Base-by-base conservation (phyloP, 2,329 filamentous ascomycete genomes). In the Penicillium frequentans region DNA sequence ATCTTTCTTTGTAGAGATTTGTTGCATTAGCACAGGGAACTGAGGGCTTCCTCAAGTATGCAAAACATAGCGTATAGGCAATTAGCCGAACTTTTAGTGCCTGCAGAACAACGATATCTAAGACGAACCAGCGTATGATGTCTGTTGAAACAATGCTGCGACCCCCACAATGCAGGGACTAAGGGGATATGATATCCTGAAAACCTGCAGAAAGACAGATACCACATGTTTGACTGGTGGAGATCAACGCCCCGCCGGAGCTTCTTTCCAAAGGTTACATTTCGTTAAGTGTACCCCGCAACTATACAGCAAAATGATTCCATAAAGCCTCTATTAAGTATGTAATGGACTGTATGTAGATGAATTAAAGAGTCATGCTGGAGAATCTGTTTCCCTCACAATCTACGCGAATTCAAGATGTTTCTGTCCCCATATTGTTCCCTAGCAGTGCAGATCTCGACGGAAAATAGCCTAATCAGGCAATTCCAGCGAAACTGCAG, bases 191-290 rank as follows among this genome's bases (percentile, higher is more conserved):
- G 16, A 6, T n/a, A 19, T 49, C n/a, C 24, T 21, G 29, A 48
- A 43, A 49, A 33, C 31, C 31, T 33, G 31, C 31, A 33, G 13
- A 33, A 16, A 16, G 14, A 13, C 29, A 14, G 31, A 11, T 33
- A 33, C 31, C 5, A 33, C 35, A 33, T 49, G 48, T 51, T 31
- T 48, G 31, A 49, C 48, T n/a, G 49, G 54, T 49, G 29, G 35
- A 44, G 54, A 52, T 57, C 27, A 48, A 45, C 46, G 37, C 46
- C 50, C 55, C 55, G 35, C 50, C 50, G 55, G 55, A 53, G 45
- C 39, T 49, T 19, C 31, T n/a, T 16, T 2, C 6, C 27, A 48
- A 48, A 23, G 26, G 29, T 49, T 49, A 31, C 29, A 49, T 49
- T 26, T 49, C 3, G 11, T 24, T 26, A 14, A 11, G n/a, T 23